A percentile compares a stretch with the other conserved stretches of the same genome.
Conservation (phyloP, 305 asterid species). For the Fraxinus paxiana region DNA sequence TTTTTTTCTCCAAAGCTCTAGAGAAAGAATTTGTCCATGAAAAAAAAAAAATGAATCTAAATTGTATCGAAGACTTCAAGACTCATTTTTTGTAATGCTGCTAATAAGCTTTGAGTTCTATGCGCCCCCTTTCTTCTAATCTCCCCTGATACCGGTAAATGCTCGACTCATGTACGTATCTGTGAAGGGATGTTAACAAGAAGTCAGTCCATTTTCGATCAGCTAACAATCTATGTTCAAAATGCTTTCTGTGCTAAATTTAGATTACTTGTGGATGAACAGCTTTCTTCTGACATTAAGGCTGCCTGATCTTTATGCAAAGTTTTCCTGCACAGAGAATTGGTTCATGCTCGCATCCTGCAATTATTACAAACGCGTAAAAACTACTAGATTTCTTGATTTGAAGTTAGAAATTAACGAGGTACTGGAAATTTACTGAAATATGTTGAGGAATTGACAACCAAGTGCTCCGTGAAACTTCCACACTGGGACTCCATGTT, state of each 20-base stretch:
- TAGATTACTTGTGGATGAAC: neutral
- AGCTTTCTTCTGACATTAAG: neutral
- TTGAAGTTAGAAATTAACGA: neutral
- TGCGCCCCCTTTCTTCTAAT: neutral
- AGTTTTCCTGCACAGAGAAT: neutral
- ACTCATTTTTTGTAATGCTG: constrained; percentile 3
- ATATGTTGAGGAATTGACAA: constrained; percentile 8
- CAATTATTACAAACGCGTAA: neutral
- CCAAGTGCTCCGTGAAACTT: constrained; percentile 9
- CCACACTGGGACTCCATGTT: constrained; percentile 10
- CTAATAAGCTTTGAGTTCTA: neutral
- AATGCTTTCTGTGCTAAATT: neutral
- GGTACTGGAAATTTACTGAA: neutral
- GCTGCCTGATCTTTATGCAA: neutral
- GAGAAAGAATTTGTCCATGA: neutral
- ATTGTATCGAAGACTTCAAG: neutral
- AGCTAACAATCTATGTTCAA: neutral
- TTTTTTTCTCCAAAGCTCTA: neutral
- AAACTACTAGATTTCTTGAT: neutral
- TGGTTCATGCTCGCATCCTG: neutral
- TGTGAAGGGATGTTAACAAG: neutral
- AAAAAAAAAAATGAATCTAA: neutral
- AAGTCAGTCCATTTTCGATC: neutral
- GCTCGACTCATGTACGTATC: neutral
- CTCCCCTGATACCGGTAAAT: neutral